These are phyloP conservation scores for Hypoxylon subgilvum DNA, from an alignment of 495 filamentous ascomycete species.

Conservation along the genomic window DNA sequence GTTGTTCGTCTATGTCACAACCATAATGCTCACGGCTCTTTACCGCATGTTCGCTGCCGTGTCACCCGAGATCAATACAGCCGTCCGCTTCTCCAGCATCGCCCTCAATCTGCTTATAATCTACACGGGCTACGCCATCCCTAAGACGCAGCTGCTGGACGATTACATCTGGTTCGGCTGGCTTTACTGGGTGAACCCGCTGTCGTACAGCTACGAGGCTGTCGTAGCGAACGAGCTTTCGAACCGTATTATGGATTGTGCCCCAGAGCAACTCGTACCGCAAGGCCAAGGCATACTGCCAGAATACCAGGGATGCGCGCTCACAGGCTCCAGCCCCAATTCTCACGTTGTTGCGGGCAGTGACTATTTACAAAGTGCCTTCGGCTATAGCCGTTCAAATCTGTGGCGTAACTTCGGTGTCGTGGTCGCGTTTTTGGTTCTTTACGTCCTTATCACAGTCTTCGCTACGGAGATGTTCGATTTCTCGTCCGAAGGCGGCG, in stretches of 20 bases:
- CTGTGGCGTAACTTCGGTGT: slow-evolving; percentile 85
- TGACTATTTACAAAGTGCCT: slow-evolving; percentile 62
- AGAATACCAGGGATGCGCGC: slow-evolving; percentile 66
- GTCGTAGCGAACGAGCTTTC: slow-evolving; percentile 63
- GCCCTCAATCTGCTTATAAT: slow-evolving; percentile 68
- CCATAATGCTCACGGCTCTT: slow-evolving; percentile 69
- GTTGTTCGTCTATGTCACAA: slow-evolving; percentile 72
- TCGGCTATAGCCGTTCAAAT: slow-evolving; percentile 66
- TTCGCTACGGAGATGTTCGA: slow-evolving; percentile 49
- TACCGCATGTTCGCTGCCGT: slow-evolving; percentile 80
- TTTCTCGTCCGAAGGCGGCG: slow-evolving; percentile 55
- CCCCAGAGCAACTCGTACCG: slow-evolving; percentile 61
- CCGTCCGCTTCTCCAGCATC: slow-evolving; percentile 72
- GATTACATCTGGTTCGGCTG: slow-evolving; percentile 64
- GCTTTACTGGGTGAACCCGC: slow-evolving; percentile 62
- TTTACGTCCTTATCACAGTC: slow-evolving; percentile 73
- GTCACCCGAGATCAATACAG: slow-evolving; percentile 74
- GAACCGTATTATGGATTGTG: slow-evolving; percentile 59
- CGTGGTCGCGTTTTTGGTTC: slow-evolving; percentile 69
- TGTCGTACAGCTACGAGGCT: slow-evolving; percentile 64
- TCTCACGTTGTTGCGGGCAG: slow-evolving; percentile 58
- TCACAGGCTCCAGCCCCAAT: slow-evolving; percentile 60
- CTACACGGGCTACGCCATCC: slow-evolving; percentile 61
- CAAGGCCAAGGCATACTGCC: slow-evolving; percentile 56
- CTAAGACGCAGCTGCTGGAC: slow-evolving; percentile 45